phyloP scores from a whole-genome alignment of 2,329 filamentous ascomycete genomes.

The Epichloe typhina region DNA sequence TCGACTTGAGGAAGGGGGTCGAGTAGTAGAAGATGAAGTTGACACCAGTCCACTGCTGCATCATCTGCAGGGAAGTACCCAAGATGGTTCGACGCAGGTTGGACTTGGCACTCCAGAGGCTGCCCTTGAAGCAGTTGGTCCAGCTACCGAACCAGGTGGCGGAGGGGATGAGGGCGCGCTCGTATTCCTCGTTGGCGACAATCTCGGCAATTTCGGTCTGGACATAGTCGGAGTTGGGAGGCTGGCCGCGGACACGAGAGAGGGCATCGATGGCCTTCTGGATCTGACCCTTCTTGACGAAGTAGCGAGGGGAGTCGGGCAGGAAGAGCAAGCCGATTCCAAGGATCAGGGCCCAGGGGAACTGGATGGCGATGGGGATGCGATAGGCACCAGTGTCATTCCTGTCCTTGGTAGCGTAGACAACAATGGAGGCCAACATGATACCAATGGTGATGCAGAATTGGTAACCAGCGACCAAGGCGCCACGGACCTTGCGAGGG shows the following conservation, averaged over 20 bases:
- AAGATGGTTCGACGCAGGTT: slow-evolving; percentile 60
- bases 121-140: slow-evolving; percentile 54
- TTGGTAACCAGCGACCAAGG: slow-evolving; percentile 71
- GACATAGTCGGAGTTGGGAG: slow-evolving; percentile 59
- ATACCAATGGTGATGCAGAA: slow-evolving; percentile 74
- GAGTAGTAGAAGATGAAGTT: slow-evolving; percentile 91
- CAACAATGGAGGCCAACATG: slow-evolving; percentile 59
- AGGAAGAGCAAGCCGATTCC: slow-evolving; percentile 59
- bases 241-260: slow-evolving; percentile 59
- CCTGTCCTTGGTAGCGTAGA: slow-evolving; percentile 55
- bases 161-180: slow-evolving; percentile 54
- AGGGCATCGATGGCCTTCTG: slow-evolving; percentile 51
- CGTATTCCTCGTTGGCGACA: slow-evolving; percentile 79
- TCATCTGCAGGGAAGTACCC: slow-evolving; percentile 64
- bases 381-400: slow-evolving; percentile 57
- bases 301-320: slow-evolving; percentile 78
- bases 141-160: slow-evolving; percentile 55
- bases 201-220: slow-evolving; percentile 76
- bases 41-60: slow-evolving; percentile 76
- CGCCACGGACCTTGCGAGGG: slow-evolving; percentile 61
- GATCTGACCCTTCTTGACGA: slow-evolving; percentile 62
- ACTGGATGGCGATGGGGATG: slow-evolving; percentile 70
- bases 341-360: slow-evolving; percentile 68
- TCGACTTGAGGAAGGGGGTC: slow-evolving; percentile 69
- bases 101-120: slow-evolving; percentile 47